Evolutionary conservation across 1,284 basidiomycete genomes (phyloP), one percentile per base, ranked within the genome.

Genomic region (Ceratobasidium theobromae): DNA sequence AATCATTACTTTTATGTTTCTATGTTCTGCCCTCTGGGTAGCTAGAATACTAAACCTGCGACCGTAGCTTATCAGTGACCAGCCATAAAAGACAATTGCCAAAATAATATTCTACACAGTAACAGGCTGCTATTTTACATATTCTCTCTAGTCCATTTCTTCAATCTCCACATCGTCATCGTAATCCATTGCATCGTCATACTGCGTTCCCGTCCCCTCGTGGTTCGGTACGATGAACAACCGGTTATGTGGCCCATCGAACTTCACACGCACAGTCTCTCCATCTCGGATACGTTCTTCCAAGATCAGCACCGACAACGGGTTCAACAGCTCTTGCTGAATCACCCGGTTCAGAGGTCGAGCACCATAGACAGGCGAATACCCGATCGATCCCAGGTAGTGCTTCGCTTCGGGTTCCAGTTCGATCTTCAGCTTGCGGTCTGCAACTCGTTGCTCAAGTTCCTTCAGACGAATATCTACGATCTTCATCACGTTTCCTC

Each of bases 241-340:
- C 32, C 88, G 84, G 77, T 98, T 98, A 70, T 84, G 84, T 32
- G 88, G 86, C 16, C 89, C 85, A 73, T 99, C 94, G 70, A 94
- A 95, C 30, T 84, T 83, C 64, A 98, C 83, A 38, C 79, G 77
- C 6, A 92, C 89, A 0, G 76, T 81, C 76, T 97, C 94, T 38
- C 88, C 89, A 68, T 98, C 94, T 53, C 86, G 82, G 65, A 97
- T 80, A 55, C 86, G 84, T 70, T 91, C 93, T 40, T 91, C 88
- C 52, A 99, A 85, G 53, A 99, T 83, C 79, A 93, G 84, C 68
- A 91, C 81, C 18, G 93, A 94, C 49, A 99, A 79, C 8, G 96
- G 96, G 76, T 97, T 95, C 72, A 99, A 83, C 52, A 99, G 81
- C 75, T 98, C 93, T 73, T 85, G 88, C 77, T 98, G 95, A 73